A percentile compares a stretch with the other conserved stretches of the same genome.
Conservation (phyloP, 2,329 filamentous ascomycete species). For the Monilinia polystroma region DNA sequence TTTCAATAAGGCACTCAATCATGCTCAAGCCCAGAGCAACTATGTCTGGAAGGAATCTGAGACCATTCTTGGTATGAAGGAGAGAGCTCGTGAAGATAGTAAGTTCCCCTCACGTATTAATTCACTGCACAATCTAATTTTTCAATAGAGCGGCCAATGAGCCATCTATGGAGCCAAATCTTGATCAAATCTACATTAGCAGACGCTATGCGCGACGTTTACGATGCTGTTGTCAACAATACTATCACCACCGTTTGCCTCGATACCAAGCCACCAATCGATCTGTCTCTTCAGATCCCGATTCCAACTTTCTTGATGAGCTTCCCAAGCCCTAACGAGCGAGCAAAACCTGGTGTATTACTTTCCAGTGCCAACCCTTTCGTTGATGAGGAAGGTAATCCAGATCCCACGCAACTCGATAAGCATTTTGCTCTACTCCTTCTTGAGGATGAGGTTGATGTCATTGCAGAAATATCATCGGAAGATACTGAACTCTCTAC, state of each 20-base stretch:
- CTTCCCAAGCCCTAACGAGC: constrained; percentile 66
- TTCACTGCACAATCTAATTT: constrained; percentile 19
- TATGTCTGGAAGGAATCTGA: constrained; percentile 93
- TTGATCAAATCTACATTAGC: constrained; percentile 74
- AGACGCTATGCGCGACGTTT: constrained; percentile 78
- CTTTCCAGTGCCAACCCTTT: constrained; percentile 82
- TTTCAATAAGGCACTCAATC: constrained; percentile 87
- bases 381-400: constrained; percentile 63
- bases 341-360: constrained; percentile 74
- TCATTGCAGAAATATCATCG: constrained; percentile 70
- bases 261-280: constrained; percentile 56
- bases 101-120: constrained; percentile 30
- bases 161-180: constrained; percentile 67
- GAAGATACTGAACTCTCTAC: constrained; percentile 74
- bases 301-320: constrained; percentile 67
- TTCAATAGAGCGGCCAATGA: constrained; percentile 50
- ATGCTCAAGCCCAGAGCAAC: constrained; percentile 83
- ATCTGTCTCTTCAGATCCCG: constrained; percentile 64
- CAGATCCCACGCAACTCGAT: constrained; percentile 68
- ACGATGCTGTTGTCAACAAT: constrained; percentile 76
- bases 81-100: constrained; percentile 71
- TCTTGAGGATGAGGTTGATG: constrained; percentile 75
- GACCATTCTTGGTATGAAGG: constrained; percentile 75
- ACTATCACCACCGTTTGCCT: constrained; percentile 83
- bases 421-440: constrained; percentile 86